Evolutionary conservation across 108 stramenopile species (phyloP), one percentile per base, ranked within the genome.

Genomic region (Schizochytrium sp.): DNA sequence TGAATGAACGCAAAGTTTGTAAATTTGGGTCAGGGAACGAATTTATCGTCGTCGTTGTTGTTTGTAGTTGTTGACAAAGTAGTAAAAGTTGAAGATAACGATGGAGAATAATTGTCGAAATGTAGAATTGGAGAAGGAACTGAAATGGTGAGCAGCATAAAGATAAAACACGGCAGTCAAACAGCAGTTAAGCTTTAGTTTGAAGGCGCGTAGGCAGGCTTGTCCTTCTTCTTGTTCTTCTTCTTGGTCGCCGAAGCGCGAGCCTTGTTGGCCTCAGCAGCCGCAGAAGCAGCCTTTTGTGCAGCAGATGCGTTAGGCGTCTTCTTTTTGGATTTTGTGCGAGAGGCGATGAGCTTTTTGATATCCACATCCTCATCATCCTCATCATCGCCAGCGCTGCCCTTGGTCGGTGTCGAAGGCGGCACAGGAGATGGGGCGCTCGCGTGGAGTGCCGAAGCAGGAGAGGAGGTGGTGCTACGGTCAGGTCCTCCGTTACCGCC

Each of bases 191-290:
- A 28, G 28, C 28, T 28, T 28, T 28, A 28, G 64, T 38, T 44
- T 69, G 64, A 15, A 8, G 64, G 64, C 12, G 64, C 64, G 76
- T 83, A 83, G 45, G 55, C 76, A 28, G 76, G 53, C 76, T 83
- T 83, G 53, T 83, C 76, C 76, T 83, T 83, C 76, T 83, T 83
- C 76, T 83, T 83, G 17, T 83, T 83, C 76, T 83, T 83, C 28
- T 83, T 49, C 45, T 83, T 83, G 19, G 57, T 15, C 17, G 28
- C 64, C 10, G 64, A 38, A 8, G 64, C 12, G 64, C 64, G 12
- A 19, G 45, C 47, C 50, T n/a, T 38, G n/a, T 55, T 49, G 47
- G 76, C 76, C 47, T 55, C 53, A 38, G 76, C 76, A n/a, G 47
- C 76, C 28, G 76, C 76, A 40, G 47, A n/a, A 10, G 53, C 76